Conservation (phyloP, 2,329 filamentous ascomycete species). For the Paecilomyces sp. region DNA sequence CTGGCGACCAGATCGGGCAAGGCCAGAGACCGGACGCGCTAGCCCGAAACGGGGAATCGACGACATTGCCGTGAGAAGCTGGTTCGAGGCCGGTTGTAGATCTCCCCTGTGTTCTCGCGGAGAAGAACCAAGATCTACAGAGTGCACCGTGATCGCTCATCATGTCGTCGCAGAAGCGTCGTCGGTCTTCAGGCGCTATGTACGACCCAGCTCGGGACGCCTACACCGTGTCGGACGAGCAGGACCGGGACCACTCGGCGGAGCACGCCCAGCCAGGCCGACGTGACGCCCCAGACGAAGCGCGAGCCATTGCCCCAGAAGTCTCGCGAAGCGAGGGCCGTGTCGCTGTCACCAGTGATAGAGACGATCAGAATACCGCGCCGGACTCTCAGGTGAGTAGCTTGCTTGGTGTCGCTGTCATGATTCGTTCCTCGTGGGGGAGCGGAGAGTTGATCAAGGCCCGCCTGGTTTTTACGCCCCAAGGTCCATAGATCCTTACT, state of each 20-base stretch:
- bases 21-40: not conserved
- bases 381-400: constrained; percentile 2
- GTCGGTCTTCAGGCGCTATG: constrained; percentile 13
- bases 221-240: constrained; percentile 19
- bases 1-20: not conserved
- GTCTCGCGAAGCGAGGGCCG: constrained; percentile 3
- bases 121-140: not conserved
- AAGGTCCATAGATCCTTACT: not conserved
- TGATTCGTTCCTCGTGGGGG: not conserved
- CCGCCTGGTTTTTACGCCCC: not conserved
- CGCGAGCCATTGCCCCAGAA: not conserved
- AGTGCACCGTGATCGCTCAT: constrained; percentile 2
- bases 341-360: not conserved
- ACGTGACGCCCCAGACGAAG: constrained; percentile 6
- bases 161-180: constrained; percentile 5
- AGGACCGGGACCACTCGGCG: constrained; percentile 14
- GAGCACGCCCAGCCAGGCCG: constrained; percentile 7
- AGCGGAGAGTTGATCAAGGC: constrained; percentile 1
- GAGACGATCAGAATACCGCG: not conserved
- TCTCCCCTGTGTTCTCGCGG: not conserved
- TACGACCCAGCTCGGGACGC: constrained; percentile 29
- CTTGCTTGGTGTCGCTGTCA: not conserved
- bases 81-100: not conserved
- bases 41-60: not conserved
- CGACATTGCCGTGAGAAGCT: not conserved